A percentile compares a stretch with the other conserved stretches of the same genome.
Conservation (phyloP, 2,329 filamentous ascomycete genomes). For the Neoscytalidium dimidiatum region DNA sequence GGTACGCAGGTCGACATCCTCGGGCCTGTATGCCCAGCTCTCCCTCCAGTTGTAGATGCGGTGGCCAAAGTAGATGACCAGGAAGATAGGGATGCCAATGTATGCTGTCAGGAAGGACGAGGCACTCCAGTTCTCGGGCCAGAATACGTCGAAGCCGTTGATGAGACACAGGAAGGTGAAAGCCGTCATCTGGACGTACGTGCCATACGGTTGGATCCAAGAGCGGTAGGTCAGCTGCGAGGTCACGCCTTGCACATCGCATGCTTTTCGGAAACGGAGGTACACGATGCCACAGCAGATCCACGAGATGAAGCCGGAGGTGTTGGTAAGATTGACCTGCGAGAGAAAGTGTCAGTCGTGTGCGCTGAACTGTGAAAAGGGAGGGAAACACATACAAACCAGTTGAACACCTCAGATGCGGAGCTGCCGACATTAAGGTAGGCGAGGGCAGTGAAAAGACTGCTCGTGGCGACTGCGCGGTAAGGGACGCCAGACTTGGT, state of each 20-base stretch:
- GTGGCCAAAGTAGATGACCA: conserved; percentile 56
- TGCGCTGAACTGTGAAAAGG: background rate
- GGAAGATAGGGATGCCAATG: conserved; percentile 63
- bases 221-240: conserved; percentile 55
- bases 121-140: conserved; percentile 63
- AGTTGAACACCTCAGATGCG: conserved; percentile 58
- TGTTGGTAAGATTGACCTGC: conserved; percentile 63
- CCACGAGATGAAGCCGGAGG: conserved; percentile 56
- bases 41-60: conserved; percentile 49
- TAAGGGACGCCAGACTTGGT: conserved; percentile 61
- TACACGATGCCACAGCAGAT: conserved; percentile 58
- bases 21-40: conserved; percentile 52
- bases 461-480: conserved; percentile 46
- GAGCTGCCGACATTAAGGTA: conserved; percentile 52
- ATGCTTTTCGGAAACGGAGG: conserved; percentile 62
- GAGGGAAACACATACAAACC: conserved; percentile 54
- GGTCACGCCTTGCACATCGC: conserved; percentile 53
- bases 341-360: background rate
- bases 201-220: conserved; percentile 64
- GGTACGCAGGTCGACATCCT: conserved; percentile 56
- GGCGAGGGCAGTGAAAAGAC: conserved; percentile 48
- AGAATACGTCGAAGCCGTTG: conserved; percentile 77
- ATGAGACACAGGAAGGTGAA: conserved; percentile 67
- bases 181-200: conserved; percentile 60
- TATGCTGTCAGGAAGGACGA: conserved; percentile 67